These are phyloP conservation scores for Suillus americanus DNA, from an alignment of 768 basidiomycete genomes.

Conservation along the genomic window DNA sequence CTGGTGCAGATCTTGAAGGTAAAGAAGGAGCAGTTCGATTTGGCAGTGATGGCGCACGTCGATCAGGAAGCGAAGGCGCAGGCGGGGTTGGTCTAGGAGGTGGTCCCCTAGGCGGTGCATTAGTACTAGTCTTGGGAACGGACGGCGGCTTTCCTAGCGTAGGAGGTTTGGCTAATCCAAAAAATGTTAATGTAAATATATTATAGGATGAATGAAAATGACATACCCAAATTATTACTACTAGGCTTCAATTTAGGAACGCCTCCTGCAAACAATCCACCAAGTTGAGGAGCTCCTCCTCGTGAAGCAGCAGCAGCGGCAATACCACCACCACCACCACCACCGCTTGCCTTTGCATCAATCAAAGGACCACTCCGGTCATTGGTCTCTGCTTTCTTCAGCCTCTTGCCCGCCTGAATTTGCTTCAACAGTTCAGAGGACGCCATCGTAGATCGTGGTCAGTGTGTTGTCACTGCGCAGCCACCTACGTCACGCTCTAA, in stretches of 20 bases:
- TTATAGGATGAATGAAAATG: slow-evolving; percentile 13
- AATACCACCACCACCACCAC: slow-evolving; percentile 33
- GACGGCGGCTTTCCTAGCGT: slow-evolving; percentile 65
- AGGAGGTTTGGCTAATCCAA: slow-evolving; percentile 35
- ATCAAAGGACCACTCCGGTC: slow-evolving; percentile 74
- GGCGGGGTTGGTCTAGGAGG: slow-evolving; percentile 32
- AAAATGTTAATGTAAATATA: slow-evolving; percentile 13
- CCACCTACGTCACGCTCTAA: not conserved
- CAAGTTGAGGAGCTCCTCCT: slow-evolving; percentile 66
- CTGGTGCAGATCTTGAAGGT: slow-evolving; percentile 43
- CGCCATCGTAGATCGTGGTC: slow-evolving; percentile 47
- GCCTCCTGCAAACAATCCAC: slow-evolving; percentile 85
- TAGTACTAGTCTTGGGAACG: slow-evolving; percentile 44
- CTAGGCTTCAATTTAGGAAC: slow-evolving; percentile 85
- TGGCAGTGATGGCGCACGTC: slow-evolving; percentile 21
- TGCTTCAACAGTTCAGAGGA: slow-evolving; percentile 74
- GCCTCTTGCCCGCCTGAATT: slow-evolving; percentile 77
- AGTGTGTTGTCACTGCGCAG: not conserved
- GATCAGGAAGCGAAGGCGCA: slow-evolving; percentile 36
- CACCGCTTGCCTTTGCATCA: slow-evolving; percentile 41
- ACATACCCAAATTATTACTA: slow-evolving; percentile 45
- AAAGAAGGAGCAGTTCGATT: slow-evolving; percentile 34
- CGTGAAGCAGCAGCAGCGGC: slow-evolving; percentile 32
- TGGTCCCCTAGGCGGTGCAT: slow-evolving; percentile 15
- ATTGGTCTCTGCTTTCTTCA: slow-evolving; percentile 83